Base-by-base conservation (phyloP, 352 stramenopile genomes). In the Phytophthora crassamura region DNA sequence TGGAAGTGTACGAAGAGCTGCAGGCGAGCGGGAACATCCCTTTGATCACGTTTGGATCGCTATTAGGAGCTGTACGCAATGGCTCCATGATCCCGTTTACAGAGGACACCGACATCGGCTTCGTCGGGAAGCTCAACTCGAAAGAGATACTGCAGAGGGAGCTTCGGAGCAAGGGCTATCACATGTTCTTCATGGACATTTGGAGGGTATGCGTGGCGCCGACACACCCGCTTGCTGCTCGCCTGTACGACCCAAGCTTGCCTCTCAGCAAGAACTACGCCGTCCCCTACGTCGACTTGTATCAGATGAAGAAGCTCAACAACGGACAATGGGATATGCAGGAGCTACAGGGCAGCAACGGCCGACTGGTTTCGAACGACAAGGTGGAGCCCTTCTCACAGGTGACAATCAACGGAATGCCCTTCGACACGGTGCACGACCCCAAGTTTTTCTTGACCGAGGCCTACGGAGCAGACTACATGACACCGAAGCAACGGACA, bases 1-100 rank as follows among this genome's bases (percentile, higher is more conserved):
- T 84, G 15, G 77, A 86, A 46, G 75, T 86, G 8, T 85, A 87
- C 56, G 69, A 75, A 12, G 72, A 87, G 49, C 47, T 87, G 12
- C 7, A 71, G 32, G 56, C 33, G 1, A 50, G 68, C 4, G 59
- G 56, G 6, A 74, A 61, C 3, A 53, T 54, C 18, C 77, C 80
- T 20, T 51, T 70, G 11, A 46, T 89, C 36, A 25, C 76, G 2
- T 89, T 69, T 49, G 77, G 80, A 22, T 77, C 80, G 14, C 47
- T 89, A 28, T 68, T 89, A 6, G 80, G 80, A n/a, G n/a, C n/a
- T n/a, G n/a, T n/a, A n/a, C n/a, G 12, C 20, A 77, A 85, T 49
- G 63, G 51, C 0, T 78, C 67, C 34, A 74, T 78, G 35, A 85
- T 89, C 51, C 71, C 77, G 10, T 89, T 77, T 64, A 84, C 77